These are phyloP conservation scores for Trichomonas gallinae DNA, from an alignment of 208 protist species.

Conservation along the genomic window DNA sequence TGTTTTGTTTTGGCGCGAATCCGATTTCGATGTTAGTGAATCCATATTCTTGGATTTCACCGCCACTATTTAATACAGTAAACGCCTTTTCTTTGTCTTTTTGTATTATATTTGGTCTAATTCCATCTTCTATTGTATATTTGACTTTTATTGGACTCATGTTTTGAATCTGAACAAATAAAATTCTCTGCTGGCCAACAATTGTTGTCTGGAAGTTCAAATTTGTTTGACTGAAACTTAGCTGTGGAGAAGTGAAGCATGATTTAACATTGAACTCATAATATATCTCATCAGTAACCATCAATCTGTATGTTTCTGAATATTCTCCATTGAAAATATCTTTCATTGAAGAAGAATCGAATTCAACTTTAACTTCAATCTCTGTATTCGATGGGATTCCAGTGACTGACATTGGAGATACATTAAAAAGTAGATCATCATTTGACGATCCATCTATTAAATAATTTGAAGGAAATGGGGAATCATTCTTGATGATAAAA, in stretches of 20 bases:
- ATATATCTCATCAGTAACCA: not conserved
- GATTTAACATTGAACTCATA: not conserved
- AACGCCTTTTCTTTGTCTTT: not conserved
- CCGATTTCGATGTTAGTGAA: not conserved
- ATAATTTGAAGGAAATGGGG: not conserved
- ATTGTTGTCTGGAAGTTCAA: not conserved
- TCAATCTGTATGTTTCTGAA: not conserved
- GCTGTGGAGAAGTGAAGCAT: not conserved
- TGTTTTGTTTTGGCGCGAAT: not conserved
- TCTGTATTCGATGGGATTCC: not conserved
- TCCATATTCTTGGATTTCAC: not conserved
- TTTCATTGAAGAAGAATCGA: not conserved
- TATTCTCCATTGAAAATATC: not conserved
- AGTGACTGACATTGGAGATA: not conserved
- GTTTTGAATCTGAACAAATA: not conserved
- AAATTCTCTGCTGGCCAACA: not conserved
- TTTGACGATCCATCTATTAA: not conserved
- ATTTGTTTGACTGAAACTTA: not conserved
- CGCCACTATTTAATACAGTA: not conserved
- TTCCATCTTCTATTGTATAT: not conserved
- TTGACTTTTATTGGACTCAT: not conserved
- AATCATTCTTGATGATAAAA: not conserved
- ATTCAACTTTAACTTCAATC: not conserved
- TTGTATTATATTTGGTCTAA: not conserved
- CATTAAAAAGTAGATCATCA: not conserved